phyloP scores from a whole-genome alignment of 345 rosid species.

The Boechera retrofracta region DNA sequence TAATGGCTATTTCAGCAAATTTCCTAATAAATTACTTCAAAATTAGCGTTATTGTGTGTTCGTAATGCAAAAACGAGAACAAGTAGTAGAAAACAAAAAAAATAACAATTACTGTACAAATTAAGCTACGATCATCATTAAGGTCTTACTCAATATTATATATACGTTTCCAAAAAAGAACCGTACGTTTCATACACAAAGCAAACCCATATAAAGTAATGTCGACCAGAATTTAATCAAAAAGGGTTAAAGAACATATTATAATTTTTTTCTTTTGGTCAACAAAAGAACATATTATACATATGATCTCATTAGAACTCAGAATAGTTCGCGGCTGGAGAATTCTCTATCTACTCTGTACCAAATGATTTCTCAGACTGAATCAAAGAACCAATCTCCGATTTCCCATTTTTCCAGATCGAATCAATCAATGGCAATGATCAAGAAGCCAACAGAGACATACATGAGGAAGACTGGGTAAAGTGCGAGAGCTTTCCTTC shows the following conservation, averaged over 20 bases:
- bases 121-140: background rate
- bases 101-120: background rate
- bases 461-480: constrained; percentile 97
- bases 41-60: background rate
- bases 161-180: background rate
- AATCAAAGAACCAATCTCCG: constrained; percentile 13
- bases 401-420: background rate
- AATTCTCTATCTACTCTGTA: constrained; percentile 39
- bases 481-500: constrained; percentile 86
- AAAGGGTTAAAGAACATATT: constrained; percentile 12
- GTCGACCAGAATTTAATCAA: constrained; percentile 18
- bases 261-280: too few species aligned
- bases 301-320: constrained; percentile 40
- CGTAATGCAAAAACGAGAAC: background rate
- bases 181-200: background rate
- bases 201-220: constrained; percentile 13
- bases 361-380: constrained; percentile 7
- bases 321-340: constrained; percentile 23
- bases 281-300: constrained; percentile 29
- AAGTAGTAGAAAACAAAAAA: background rate
- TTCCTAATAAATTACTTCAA: background rate
- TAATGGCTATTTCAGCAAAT: background rate
- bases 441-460: constrained; percentile 93
- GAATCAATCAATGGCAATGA: constrained; percentile 75
- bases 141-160: background rate